phyloP scores from a whole-genome alignment of 495 filamentous ascomycete species.

The Tuber microsphaerosporum region DNA sequence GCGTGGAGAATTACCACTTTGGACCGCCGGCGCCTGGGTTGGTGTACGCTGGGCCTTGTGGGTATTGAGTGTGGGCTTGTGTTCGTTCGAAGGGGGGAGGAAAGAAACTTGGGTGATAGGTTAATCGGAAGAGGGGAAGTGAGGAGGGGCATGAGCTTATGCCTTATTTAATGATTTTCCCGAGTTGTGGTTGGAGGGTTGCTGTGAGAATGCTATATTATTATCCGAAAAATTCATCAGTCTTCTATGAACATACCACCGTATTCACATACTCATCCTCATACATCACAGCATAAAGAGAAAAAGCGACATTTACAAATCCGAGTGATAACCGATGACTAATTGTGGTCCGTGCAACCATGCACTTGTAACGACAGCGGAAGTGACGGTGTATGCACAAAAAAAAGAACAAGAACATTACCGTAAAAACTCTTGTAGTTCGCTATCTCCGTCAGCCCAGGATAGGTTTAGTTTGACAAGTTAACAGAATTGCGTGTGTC shows the following conservation, averaged over 20 bases:
- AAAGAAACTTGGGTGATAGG: not conserved
- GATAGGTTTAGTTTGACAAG: too few relatives aligned
- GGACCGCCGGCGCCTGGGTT: conserved; percentile 5
- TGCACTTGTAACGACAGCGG: not conserved
- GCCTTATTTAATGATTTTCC: not conserved
- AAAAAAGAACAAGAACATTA: too few relatives aligned
- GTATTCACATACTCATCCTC: not conserved
- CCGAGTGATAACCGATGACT: not conserved
- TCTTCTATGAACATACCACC: not conserved
- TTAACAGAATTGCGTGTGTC: too few relatives aligned
- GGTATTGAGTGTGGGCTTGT: not conserved
- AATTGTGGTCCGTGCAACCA: not conserved
- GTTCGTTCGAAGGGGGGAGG: not conserved
- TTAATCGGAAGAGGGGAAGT: too few relatives aligned
- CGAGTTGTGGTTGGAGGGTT: not conserved
- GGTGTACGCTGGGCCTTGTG: conserved; percentile 26
- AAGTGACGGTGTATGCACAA: not conserved
- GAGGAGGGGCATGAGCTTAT: not conserved
- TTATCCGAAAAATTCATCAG: not conserved
- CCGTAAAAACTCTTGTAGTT: too few relatives aligned
- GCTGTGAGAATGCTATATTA: not conserved
- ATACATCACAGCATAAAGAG: not conserved
- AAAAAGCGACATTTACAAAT: too few relatives aligned
- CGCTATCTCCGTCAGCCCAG: too few relatives aligned
- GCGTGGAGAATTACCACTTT: conserved; percentile 18